phyloP scores from a whole-genome alignment of 164 flowering plant genomes.

The Cinnamomum chago region DNA sequence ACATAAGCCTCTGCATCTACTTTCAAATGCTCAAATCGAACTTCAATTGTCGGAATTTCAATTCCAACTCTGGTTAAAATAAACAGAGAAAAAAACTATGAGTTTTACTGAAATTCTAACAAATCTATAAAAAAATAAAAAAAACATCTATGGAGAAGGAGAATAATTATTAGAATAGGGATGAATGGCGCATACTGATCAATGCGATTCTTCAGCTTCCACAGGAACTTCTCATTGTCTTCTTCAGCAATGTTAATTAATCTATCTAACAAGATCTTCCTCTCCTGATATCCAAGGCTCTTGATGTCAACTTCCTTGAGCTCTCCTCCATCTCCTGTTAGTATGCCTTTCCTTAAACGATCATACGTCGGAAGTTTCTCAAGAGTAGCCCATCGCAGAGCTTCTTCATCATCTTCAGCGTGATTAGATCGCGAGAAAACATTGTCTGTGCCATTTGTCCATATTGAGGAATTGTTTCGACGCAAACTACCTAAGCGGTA shows the following conservation, averaged over 20 bases:
- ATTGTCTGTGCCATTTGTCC: slow-evolving; percentile 3
- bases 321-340: slow-evolving; percentile 1
- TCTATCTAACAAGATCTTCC: slow-evolving; percentile 63
- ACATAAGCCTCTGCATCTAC: slow-evolving; percentile 67
- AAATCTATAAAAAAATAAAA: background rate
- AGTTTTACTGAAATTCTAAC: background rate
- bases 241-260: slow-evolving; percentile 78
- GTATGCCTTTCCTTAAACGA: slow-evolving; percentile 17
- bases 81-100: background rate
- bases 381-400: slow-evolving; percentile 23
- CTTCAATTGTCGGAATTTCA: slow-evolving; percentile 73
- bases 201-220: slow-evolving; percentile 61
- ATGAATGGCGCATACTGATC: slow-evolving; percentile 41
- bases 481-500: slow-evolving; percentile 2
- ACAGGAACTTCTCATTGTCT: slow-evolving; percentile 85
- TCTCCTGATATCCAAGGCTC: slow-evolving; percentile 49
- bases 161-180: background rate
- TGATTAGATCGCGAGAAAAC: slow-evolving; percentile 13
- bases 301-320: slow-evolving; percentile 68
- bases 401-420: slow-evolving; percentile 23
- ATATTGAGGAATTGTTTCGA: slow-evolving; percentile 6
- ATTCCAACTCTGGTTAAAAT: slow-evolving; percentile 64
- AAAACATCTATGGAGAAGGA: background rate
- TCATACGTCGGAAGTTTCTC: slow-evolving; percentile 23
- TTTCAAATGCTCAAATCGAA: slow-evolving; percentile 64